Percentiles rank a stretch among this genome's conserved stretches.
These are phyloP conservation scores for Medicago truncatula DNA, from an alignment of 306 rosid genomes.

Conservation along the genomic window MtrunA17r5.0-ANR NC_053042.1:36220001-36220500, in stretches of 20 bases:
- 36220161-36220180: slow-evolving; percentile 57
- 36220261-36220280: slow-evolving; percentile 57
- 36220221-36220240: slow-evolving; percentile 47
- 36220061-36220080: slow-evolving; percentile 61
- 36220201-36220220: slow-evolving; percentile 56
- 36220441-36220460: slow-evolving; percentile 48
- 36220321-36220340: slow-evolving; percentile 70
- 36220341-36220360: slow-evolving; percentile 72
- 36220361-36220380: slow-evolving; percentile 51
- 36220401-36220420: slow-evolving; percentile 80
- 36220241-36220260: slow-evolving; percentile 49
- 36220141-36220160: slow-evolving; percentile 88
- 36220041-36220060: slow-evolving; percentile 52
- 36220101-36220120: slow-evolving; percentile 73
- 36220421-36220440: slow-evolving; percentile 48
- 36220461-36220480: slow-evolving; percentile 68
- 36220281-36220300: slow-evolving; percentile 47
- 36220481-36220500: slow-evolving; percentile 42
- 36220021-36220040: slow-evolving; percentile 52
- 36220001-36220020: slow-evolving; percentile 63
- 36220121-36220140: slow-evolving; percentile 91
- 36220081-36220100: slow-evolving; percentile 63
- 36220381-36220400: slow-evolving; percentile 77
- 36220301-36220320: slow-evolving; percentile 71
- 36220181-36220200: slow-evolving; percentile 57